Evolutionary conservation across 148 eudicot species (phyloP), one percentile per base, ranked within the genome.

Genomic region (Rhododendron simsii): DNA sequence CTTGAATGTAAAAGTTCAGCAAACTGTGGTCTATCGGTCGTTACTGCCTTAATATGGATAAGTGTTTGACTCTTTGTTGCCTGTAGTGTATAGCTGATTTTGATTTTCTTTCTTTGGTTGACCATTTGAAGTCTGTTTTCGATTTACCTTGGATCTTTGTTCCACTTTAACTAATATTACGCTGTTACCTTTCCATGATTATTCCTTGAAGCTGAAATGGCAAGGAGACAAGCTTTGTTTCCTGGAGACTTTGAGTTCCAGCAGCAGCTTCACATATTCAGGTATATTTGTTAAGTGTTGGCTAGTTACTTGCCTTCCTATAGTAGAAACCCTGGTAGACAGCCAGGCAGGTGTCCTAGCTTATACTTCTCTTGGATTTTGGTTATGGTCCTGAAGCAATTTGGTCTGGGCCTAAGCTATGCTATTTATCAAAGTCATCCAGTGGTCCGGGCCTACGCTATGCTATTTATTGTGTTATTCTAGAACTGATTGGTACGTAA

Each of bases 221-320:
- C 78, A n/a, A 91, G 99, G 88, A 92, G 96, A 86, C 99, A 97
- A 88, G 98, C 99, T 84, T 87, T 97, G 85, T 97, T 97, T 85
- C 98, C 98, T 21, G 99, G 98, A 7, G 99, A 97, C 87, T 26
- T 1, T 33, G 99, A 97, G 90, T 97, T 94, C 86, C 99, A 97
- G 79, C 98, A 95, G 85, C 91, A 94, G 69, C 93, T 97, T 33
- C 99, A 97, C 85, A 97, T 97, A 65, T 97, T 97, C 84, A 94
- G 98, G 99, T 95, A 63, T 14, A 55, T 14, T 59, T 0, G 0
- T 0, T 33, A 33, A 33, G 33, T 33, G 33, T 33, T 33, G 33
- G 33, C 33, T 33, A 33, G 33, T 33, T 33, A 33, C 33, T 33
- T 33, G 33, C 33, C 33, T 33, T 33, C 33, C 33, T 33, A 33